Evolutionary conservation across 83 land plant genomes (phyloP), one percentile per base, ranked within the genome.

Genomic region (Picea abies): DNA sequence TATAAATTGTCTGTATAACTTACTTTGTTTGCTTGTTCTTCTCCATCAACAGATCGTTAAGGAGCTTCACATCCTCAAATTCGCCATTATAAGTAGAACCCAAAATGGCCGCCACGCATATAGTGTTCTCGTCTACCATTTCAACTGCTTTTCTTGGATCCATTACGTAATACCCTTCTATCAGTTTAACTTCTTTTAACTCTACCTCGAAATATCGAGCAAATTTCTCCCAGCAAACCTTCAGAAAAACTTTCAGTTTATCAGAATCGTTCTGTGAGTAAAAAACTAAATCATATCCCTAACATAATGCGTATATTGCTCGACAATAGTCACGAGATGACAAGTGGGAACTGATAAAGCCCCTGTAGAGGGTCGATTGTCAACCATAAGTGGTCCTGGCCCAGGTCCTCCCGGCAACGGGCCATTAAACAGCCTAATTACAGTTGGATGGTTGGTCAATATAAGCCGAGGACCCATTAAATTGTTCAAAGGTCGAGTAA

Each of bases 211-310:
- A 92, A 67, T 92, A 92, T 47, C 90, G 78, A 7, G 93, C 86
- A 69, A 92, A 90, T 78, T 92, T 92, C 76, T 92, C 93, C 93
- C 93, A 92, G 69, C 92, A 90, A 69, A 92, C 93, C 93, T 92
- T 80, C 17, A 23, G 35, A 58, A 10, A 0, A 16, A 16, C 11
- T 17, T 81, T 81, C 39, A 16, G 8, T 29, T 81, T 32, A 81
- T 70, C n/a, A 25, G 70, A 81, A 17, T 39, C 49, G 49, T 47
- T 8, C 49, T 47, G 0, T 1, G 8, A 47, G 49, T 47, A 0
- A 1, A 47, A 0, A 47, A 47, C 1, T 10, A 47, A 47, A 47
- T 7, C 8, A 7, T 7, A 47, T 47, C 49, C 49, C 49, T 47
- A 47, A 47, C 1, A 62, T 62, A 62, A 0, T 14, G 14, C 14